Percentiles rank a stretch among this genome's conserved stretches.
phyloP scores from a whole-genome alignment of 2,329 filamentous ascomycete species.

The Ascochyta viciae-villosae region DNA sequence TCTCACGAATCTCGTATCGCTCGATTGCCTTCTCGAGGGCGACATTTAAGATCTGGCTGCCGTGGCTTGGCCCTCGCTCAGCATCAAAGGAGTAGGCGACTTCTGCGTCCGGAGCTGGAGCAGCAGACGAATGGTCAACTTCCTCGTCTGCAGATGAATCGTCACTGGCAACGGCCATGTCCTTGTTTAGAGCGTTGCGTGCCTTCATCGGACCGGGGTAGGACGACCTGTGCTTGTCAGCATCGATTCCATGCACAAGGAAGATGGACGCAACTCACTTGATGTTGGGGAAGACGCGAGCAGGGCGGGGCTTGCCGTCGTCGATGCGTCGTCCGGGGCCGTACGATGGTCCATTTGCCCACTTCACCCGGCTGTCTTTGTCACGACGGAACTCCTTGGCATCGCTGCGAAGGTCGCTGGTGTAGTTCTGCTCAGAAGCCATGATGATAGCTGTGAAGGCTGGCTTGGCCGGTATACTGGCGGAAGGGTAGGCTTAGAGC shows the following conservation, averaged over 20 bases:
- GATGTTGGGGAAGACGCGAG: slow-evolving; percentile 37
- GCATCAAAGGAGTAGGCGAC: slow-evolving; percentile 64
- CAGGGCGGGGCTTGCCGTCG: slow-evolving; percentile 47
- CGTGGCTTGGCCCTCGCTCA: slow-evolving; percentile 56
- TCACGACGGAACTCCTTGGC: slow-evolving; percentile 61
- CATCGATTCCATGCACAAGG: not conserved
- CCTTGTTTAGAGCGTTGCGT: slow-evolving; percentile 50
- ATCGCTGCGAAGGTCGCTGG: slow-evolving; percentile 61
- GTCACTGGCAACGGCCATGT: slow-evolving; percentile 51
- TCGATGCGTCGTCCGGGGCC: slow-evolving; percentile 48
- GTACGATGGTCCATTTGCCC: slow-evolving; percentile 55
- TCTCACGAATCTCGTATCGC: slow-evolving; percentile 66
- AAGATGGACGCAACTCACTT: slow-evolving; percentile 33
- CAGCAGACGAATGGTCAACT: slow-evolving; percentile 53
- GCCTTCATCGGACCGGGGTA: slow-evolving; percentile 42
- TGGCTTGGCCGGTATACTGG: slow-evolving; percentile 13
- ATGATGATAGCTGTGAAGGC: slow-evolving; percentile 39
- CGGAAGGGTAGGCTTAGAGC: slow-evolving; percentile 10
- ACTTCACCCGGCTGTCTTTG: slow-evolving; percentile 59
- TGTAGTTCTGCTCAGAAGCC: slow-evolving; percentile 57
- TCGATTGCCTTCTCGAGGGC: slow-evolving; percentile 66
- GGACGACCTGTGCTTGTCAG: slow-evolving; percentile 26
- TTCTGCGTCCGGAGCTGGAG: slow-evolving; percentile 56
- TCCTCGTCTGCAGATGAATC: slow-evolving; percentile 55
- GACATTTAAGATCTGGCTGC: slow-evolving; percentile 64